Evolutionary conservation across 2,329 filamentous ascomycete genomes (phyloP).

Genomic region (Ciborinia camelliae): DNA sequence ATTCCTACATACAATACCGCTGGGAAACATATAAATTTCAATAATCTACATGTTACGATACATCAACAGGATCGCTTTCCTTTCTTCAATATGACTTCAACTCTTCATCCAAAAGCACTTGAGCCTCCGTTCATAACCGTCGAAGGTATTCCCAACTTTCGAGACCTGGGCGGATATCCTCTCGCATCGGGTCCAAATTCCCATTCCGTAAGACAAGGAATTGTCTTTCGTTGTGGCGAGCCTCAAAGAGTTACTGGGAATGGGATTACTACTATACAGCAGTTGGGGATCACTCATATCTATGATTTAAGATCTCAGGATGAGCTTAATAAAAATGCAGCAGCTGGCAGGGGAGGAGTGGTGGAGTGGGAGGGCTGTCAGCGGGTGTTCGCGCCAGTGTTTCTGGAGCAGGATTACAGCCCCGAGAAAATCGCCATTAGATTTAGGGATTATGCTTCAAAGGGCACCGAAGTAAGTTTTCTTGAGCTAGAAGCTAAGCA

Average conservation of each 20-base stretch:
- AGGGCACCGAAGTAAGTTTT: constrained; percentile 37
- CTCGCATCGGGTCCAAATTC: constrained; percentile 36
- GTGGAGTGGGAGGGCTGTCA: constrained; percentile 50
- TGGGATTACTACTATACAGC: constrained; percentile 50
- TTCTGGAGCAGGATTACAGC: constrained; percentile 56
- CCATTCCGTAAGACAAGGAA: constrained; percentile 48
- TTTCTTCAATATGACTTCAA: constrained; percentile 22
- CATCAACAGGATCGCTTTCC: background rate
- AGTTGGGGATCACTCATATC: constrained; percentile 58
- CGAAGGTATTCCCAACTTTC: constrained; percentile 63
- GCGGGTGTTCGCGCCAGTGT: constrained; percentile 62
- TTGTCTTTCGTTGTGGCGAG: constrained; percentile 68
- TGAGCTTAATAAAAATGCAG: constrained; percentile 51
- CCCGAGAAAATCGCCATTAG: constrained; percentile 61
- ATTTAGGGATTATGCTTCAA: constrained; percentile 56
- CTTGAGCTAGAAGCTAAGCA: background rate
- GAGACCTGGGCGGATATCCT: constrained; percentile 62
- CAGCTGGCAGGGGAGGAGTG: constrained; percentile 39
- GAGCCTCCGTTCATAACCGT: constrained; percentile 50
- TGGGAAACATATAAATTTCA: background rate
- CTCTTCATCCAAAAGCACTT: constrained; percentile 20
- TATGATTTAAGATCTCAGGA: constrained; percentile 64
- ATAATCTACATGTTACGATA: background rate
- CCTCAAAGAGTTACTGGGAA: constrained; percentile 54
- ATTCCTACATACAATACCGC: background rate